Base-by-base conservation (phyloP, 257 asterid species). In the Nicotiana otophora region DNA sequence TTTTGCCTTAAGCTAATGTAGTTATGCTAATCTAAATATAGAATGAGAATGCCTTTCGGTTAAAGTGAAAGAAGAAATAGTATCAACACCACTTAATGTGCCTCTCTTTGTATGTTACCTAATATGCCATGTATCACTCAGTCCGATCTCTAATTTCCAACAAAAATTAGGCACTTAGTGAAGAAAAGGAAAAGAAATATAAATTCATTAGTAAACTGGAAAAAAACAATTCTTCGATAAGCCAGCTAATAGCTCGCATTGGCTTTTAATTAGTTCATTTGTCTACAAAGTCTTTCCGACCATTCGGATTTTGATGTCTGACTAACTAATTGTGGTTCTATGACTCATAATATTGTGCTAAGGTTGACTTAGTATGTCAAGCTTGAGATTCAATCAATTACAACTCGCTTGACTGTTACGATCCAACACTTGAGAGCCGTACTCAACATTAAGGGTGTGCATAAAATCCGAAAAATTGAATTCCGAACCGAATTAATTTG, bases 11-110 rank as follows among this genome's bases (percentile, higher is more conserved):
- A 75, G 46, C 39, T 76, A 12, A 7, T 23, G 14, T 70, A 33
- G 42, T 46, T 74, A 26, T 31, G 14, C 15, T 48, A n/a, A 10
- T 23, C 42, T 77, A 14, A 62, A 51, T 62, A 48, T 77, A 65
- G 36, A 10, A n/a, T 46, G 39, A 19, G 26, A 53, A 57, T 26
- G 36, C 63, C 86, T 79, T 83, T 83, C 83, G 86, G 83, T 68
- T 78, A 78, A 83, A 83, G 86, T 79, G 23, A 57, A 19, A 3
- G 60, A 57, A 36, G n/a, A 42, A 28, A 17, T 20, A 82, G 19
- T 75, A 30, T 64, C 69, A n/a, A 26, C 26, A 66, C 82, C 82
- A 51, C 78, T 65, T 28, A 33, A 77, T 76, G 76, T 77, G 78
- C 34, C 28, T 54, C 39, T 28, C 42, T 53, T 64, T 28, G 36